Base-by-base conservation (phyloP, 2,329 filamentous ascomycete species). In the Cytospora piceicola region DNA sequence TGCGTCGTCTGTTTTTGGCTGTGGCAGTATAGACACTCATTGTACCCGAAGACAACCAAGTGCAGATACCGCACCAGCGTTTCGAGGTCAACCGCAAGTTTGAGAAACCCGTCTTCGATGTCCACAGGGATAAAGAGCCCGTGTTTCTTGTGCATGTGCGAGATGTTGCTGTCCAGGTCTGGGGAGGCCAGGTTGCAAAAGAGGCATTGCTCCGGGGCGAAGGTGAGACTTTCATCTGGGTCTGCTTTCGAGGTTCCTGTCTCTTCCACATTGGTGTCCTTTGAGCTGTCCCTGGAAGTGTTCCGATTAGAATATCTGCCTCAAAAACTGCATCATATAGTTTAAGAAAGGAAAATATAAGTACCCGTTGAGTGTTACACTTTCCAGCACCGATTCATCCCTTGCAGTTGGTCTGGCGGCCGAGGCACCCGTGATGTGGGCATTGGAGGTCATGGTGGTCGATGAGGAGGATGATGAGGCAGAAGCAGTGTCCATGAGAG, bases 11-110 rank as follows among this genome's bases (percentile, higher is more conserved):
- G 70, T 36, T 79, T 75, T 32, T 76, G 72, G 27, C 74, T 79
- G 4, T 79, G 79, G 67, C 83, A 85, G 24, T 75, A 76, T 39
- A 85, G 74, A 62, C 83, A 85, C 70, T 83, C 80, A 39, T 75
- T 72, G 57, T 82, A 82, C 0, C 71, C 75, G 17, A 72, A 77
- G 24, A 84, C 78, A 17, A 84, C 72, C 7, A 81, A 73, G 58
- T 79, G 75, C 0, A 84, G 71, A 60, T 83, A 85, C 30, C 74
- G 67, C 30, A 84, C 71, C 1, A 85, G 71, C 0, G 79, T 79
- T 29, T 79, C 78, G 1, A 78, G 64, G 60, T 85, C 82, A 15
- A 82, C 77, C 1, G 76, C 67, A 8, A 67, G 61, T 7, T 2
- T n/a, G 0, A 84, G 72, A 15, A 73, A 69, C 0, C 76, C 68